Evolutionary conservation across 768 basidiomycete genomes (phyloP).

Genomic region (Candolleomyces eurysporus): DNA sequence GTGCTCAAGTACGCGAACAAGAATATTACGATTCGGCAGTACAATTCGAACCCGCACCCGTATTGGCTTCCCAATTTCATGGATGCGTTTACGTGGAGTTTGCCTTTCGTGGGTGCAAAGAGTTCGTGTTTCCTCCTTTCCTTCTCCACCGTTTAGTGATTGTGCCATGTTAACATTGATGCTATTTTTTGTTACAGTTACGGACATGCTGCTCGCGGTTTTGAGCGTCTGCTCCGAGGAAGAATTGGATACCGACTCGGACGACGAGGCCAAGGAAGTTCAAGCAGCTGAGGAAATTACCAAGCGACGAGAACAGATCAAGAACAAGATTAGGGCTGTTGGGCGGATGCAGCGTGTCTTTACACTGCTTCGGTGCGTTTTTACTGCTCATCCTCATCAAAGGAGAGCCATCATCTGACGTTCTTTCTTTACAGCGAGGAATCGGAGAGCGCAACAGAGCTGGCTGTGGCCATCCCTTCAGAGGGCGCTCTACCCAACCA

Average conservation of each 20-base stretch:
- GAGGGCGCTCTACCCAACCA: constrained; percentile 35
- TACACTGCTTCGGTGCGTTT: constrained; percentile 78
- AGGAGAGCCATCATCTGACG: neutral
- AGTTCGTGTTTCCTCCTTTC: constrained; percentile 50
- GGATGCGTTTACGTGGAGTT: constrained; percentile 97
- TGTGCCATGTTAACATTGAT: constrained; percentile 4
- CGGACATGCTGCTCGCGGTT: constrained; percentile 96
- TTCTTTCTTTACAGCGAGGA: constrained; percentile 53
- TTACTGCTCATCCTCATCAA: neutral
- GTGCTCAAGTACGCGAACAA: constrained; percentile 97
- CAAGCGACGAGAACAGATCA: constrained; percentile 74
- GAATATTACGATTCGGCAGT: constrained; percentile 93
- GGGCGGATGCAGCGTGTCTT: constrained; percentile 91
- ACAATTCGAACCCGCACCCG: constrained; percentile 76
- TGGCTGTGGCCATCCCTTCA: constrained; percentile 35
- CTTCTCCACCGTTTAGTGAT: constrained; percentile 2
- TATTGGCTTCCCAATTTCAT: constrained; percentile 98
- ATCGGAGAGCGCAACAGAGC: constrained; percentile 74
- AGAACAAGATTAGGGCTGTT: constrained; percentile 91
- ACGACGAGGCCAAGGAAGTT: constrained; percentile 32
- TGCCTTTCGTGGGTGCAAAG: constrained; percentile 96
- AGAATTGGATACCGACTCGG: constrained; percentile 65
- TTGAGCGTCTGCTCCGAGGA: constrained; percentile 92
- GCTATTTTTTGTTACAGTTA: constrained; percentile 51
- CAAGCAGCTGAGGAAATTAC: constrained; percentile 39